Base-by-base conservation (phyloP, 1,139 yeast genomes). In the Trichomonascaceae sp. region DNA sequence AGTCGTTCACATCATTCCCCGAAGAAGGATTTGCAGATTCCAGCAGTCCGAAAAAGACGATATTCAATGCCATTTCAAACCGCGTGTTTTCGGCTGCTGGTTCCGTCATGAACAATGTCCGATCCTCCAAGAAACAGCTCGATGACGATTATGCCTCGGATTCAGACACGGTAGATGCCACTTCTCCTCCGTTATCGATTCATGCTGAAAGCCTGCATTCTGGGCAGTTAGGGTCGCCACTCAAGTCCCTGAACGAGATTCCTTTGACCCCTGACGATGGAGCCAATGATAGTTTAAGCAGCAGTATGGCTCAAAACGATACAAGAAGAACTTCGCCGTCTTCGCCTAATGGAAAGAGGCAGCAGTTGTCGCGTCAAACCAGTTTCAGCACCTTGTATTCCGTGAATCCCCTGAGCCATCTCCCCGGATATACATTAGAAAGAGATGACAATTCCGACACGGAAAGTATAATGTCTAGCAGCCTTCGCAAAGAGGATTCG, bases 361-460 rank as follows among this genome's bases (percentile, higher is more conserved):
- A 39, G 10, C 47, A 54, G 47, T 55, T 64, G 2, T 62, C 66
- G 9, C 55, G 65, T n/a, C 51, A 61, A 13, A 61, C 65, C 7
- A 62, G 65, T 50, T 53, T 59, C 30, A 57, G 55, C 24, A 61
- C 66, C 1, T 43, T 56, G 24, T 56, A 62, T 49, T 60, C 65
- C 22, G 56, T 57, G 51, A 61, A 60, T 45, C 59, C 63, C 6
- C 53, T 63, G 18, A 62, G 61, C 43, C 68, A 64, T 46, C 53
- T 64, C 38, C 66, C 67, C 1, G 67, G 68, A 18, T 64, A 61
- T 58, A 58, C 63, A 0, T 51, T 58, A 13, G 68, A 62, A 17
- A 54, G 62, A n/a, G 68, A 66, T 30, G 64, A 61, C 13, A 60
- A 60, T 51, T 64, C 68, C 47, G 70, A 66, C 46, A 61, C 65